Percentiles rank a stretch among this genome's conserved stretches.
Conservation (phyloP, 768 basidiomycete species). For the Lentinula detonsa region DNA sequence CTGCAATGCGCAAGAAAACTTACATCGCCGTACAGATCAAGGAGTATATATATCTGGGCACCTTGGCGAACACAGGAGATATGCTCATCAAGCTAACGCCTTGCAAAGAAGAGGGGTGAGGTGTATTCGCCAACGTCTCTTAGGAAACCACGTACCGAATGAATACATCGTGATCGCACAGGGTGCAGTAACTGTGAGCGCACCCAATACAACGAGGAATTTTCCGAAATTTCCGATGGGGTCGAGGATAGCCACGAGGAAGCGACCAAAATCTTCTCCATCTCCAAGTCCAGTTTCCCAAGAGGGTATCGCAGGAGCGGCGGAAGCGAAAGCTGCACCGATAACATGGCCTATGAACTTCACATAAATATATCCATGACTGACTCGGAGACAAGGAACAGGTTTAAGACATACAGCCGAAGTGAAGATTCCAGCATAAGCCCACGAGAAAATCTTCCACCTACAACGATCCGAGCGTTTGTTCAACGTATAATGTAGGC, state of each 20-base stretch:
- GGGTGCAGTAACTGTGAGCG: slow-evolving; percentile 69
- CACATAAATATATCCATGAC: neutral
- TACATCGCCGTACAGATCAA: slow-evolving; percentile 63
- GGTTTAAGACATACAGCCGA: slow-evolving; percentile 42
- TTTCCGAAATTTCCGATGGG: slow-evolving; percentile 65
- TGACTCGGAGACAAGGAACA: neutral
- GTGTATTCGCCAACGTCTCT: neutral
- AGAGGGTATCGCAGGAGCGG: slow-evolving; percentile 45
- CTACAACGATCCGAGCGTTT: slow-evolving; percentile 21
- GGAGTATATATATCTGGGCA: slow-evolving; percentile 68
- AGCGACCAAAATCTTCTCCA: slow-evolving; percentile 55
- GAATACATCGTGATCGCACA: slow-evolving; percentile 78
- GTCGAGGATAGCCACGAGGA: slow-evolving; percentile 54
- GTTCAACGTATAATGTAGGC: neutral
- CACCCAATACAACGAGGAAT: slow-evolving; percentile 64
- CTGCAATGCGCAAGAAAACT: slow-evolving; percentile 17
- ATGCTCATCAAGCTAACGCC: slow-evolving; percentile 62
- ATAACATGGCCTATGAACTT: slow-evolving; percentile 43
- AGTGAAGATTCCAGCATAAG: slow-evolving; percentile 58
- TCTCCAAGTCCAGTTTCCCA: slow-evolving; percentile 51
- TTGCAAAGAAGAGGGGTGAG: slow-evolving; percentile 9
- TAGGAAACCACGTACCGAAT: slow-evolving; percentile 33
- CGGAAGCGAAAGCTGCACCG: slow-evolving; percentile 62
- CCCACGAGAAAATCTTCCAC: slow-evolving; percentile 51
- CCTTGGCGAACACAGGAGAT: slow-evolving; percentile 41